phyloP scores from a whole-genome alignment of 2,329 filamentous ascomycete species.

The Colletotrichum cordylinicola region DNA sequence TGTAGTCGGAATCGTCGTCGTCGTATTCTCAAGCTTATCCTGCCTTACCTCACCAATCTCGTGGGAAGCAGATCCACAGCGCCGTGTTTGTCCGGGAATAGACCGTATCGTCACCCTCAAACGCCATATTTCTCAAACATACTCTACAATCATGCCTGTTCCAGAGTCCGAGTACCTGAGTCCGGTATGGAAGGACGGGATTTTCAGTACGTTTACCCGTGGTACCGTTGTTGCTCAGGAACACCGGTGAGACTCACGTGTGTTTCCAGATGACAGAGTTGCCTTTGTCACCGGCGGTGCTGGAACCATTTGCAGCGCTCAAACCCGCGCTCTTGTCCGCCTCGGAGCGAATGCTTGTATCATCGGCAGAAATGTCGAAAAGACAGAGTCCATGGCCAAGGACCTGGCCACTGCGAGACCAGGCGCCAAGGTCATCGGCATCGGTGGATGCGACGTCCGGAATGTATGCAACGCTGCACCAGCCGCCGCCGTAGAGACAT shows the following conservation, averaged over 20 bases:
- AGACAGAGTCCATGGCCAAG: slow-evolving; percentile 81
- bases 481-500: neutral
- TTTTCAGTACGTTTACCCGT: slow-evolving; percentile 71
- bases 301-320: slow-evolving; percentile 91
- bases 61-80: neutral
- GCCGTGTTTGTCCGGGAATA: neutral
- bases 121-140: neutral
- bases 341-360: slow-evolving; percentile 95
- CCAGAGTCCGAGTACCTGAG: slow-evolving; percentile 80
- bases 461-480: slow-evolving; percentile 51
- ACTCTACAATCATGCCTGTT: slow-evolving; percentile 61
- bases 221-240: neutral
- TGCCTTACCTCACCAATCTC: neutral
- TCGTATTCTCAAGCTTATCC: neutral
- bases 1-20: neutral
- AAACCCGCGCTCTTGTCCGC: slow-evolving; percentile 89
- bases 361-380: slow-evolving; percentile 85
- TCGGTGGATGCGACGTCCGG: slow-evolving; percentile 82
- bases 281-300: slow-evolving; percentile 95
- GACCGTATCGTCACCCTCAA: neutral
- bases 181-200: slow-evolving; percentile 83
- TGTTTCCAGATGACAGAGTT: slow-evolving; percentile 75
- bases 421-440: slow-evolving; percentile 85
- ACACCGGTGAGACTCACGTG: slow-evolving; percentile 13
- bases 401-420: slow-evolving; percentile 81